Base-by-base conservation (phyloP, 495 filamentous ascomycete species). In the Chaetomium tenue region DNA sequence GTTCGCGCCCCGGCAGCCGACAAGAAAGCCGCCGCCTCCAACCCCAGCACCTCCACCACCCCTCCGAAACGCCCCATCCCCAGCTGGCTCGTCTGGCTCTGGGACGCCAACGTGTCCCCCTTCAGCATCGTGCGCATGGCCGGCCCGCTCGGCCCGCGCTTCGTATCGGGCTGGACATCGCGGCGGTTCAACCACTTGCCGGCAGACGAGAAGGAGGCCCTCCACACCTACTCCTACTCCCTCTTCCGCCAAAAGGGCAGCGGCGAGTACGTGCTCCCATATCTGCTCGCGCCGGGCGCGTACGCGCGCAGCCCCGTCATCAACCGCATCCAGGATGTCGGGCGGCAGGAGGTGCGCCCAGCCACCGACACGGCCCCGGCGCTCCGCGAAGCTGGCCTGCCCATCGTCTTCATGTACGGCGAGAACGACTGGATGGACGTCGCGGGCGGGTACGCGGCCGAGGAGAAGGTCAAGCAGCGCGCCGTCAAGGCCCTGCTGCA, bases 341-440 rank as follows among this genome's bases (percentile, higher is more conserved):
- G 93, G 1, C 81, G 92, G 22, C 88, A 91, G 68, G 63, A 75
- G 0, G 72, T 84, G 52, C 67, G 69, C 3, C 76, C 77, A 11
- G 74, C 73, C 13, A 77, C 75, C 3, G 33, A 3, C 5, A 12
- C 33, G 5, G 58, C 58, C 44, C 77, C 75, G 3, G 75, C 70
- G 9, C 71, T 79, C 8, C 73, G 72, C 9, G 91, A 96, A 70
- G 89, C 83, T 3, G 93, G 93, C 5, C 79, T 92, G 58, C 94
- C 94, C 0, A 81, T 97, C 37, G 84, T 97, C 13, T 84, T 98
- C 70, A 90, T 97, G 88, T 98, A 98, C 70, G 94, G 94, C 61
- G 92, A 96, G 70, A 86, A 92, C 70, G 94, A 98, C 79, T 98
- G 94, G 94, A 98, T 98, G 94, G 95, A 98, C 69, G 86, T 93